Base-by-base conservation (phyloP, 768 basidiomycete genomes). In the Wakefieldia striispora region DNA sequence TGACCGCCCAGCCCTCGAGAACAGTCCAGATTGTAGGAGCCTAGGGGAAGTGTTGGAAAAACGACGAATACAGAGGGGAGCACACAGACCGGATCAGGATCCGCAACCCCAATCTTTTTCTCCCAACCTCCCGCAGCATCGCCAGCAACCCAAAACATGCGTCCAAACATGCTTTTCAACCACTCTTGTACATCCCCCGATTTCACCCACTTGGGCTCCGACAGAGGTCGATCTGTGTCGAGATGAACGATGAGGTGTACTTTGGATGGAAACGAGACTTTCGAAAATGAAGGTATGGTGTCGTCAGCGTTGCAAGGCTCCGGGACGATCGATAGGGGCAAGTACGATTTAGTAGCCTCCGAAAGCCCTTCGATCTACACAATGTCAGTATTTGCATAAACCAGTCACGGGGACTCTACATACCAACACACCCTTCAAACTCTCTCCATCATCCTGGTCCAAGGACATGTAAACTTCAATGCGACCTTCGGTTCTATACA, bases 181-280 rank as follows among this genome's bases (percentile, higher is more conserved):
- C 95, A 98, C 34, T 94, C 93, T 59, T 95, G 91, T 20, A 95
- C 81, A 63, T 95, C 90, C 26, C 95, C 95, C 8, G 88, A 86
- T 68, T 93, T 91, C 33, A 93, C 92, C 97, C 95, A 99, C 66
- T 92, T 89, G 7, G 97, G 93, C 66, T 97, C 94, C 14, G 93
- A 94, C 29, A 98, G 71, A 0, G 97, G 97, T 50, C 88, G 83
- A 27, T 80, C 82, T 49, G 81, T 89, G 67, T 99, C 95, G 53
- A 98, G 79, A 70, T 92, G 79, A 20, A 88, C 84, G 10, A 80
- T 61, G 40, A 97, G 72, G n/a, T 78, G 81, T 17, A 88, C 63
- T 24, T 78, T 78, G 20, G 76, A 69, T 23, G 87, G 82, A 17
- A 78, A 65, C 21, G 56, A 56, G 8, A 72, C 72, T 60, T 79